Base-by-base conservation (phyloP, 2,329 filamentous ascomycete genomes). In the Aureobasidium mangrovei region DNA sequence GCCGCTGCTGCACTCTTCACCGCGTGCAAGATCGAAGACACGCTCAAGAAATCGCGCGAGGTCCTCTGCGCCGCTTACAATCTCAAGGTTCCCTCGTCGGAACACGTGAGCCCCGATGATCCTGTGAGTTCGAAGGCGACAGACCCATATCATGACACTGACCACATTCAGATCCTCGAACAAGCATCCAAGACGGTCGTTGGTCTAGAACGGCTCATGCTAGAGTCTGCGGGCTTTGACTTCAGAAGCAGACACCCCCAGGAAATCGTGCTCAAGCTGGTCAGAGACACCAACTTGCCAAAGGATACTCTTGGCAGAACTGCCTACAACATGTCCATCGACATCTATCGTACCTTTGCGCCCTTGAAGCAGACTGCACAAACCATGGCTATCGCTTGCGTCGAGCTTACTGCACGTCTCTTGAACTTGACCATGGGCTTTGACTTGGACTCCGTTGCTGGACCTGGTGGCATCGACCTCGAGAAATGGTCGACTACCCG, bases 21-120 rank as follows among this genome's bases (percentile, higher is more conserved):
- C 2, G 91, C 91, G 2, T 97, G 91, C 76, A 98, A 98, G 73
- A 90, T 94, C 43, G 93, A 98, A 70, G 93, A 98, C 69, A 98
- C 93, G 0, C 80, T 96, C 61, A 98, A 98, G 73, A 97, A 97
- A 74, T 95, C 89, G 3, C 83, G 82, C 56, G 93, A 98, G 59
- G 94, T 98, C 58, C 76, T 97, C 12, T 94, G 89, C 56, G 90
- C 91, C 1, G 85, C 88, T 27, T 89, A 91, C 71, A 96, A 95
- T 65, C 74, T 95, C 36, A 93, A 90, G 70, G 80, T 76, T 71
- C 65, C 80, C 63, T 61, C 60, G 7, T 56, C 84, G 71, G 78
- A 89, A 70, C 70, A 86, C 68, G 67, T 84, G 36, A 85, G 85
- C 18, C 81, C 87, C 3, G 91, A 97, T 69, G 90, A 96, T 69